These are phyloP conservation scores for Botryococcus braunii DNA, from an alignment of 163 green algal genomes.

Conservation along the genomic window DNA sequence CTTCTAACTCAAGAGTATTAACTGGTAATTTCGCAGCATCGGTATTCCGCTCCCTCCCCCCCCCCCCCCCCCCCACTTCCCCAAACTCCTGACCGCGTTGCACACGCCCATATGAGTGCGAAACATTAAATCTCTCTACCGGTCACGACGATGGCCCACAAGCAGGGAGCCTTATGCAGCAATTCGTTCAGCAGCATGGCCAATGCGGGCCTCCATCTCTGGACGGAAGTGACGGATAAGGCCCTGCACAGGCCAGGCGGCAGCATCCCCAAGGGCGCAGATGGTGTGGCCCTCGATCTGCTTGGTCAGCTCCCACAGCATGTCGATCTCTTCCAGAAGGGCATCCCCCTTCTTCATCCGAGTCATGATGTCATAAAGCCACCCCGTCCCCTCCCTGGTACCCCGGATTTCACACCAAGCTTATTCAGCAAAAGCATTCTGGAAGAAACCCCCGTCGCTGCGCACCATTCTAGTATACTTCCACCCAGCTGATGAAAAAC, in stretches of 20 bases:
- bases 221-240: conserved; percentile 89
- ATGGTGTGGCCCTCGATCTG: conserved; percentile 99
- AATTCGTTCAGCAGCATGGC: conserved; percentile 28
- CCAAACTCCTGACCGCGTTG: too few relatives aligned
- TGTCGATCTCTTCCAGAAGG: conserved; percentile 97
- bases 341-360: conserved; percentile 86
- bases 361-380: conserved; percentile 96
- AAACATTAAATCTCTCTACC: too few relatives aligned
- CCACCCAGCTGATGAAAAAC: too few relatives aligned
- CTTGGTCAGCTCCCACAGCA: conserved; percentile 99
- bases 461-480: too few relatives aligned
- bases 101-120: too few relatives aligned
- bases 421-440: too few relatives aligned
- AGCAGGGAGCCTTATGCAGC: conserved; percentile 22
- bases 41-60: too few relatives aligned
- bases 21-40: too few relatives aligned
- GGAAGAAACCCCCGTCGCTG: too few relatives aligned
- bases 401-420: not conserved
- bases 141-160: too few relatives aligned
- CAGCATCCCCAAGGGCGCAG: conserved; percentile 95
- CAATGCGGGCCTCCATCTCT: conserved; percentile 92
- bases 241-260: conserved; percentile 93
- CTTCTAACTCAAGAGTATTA: too few relatives aligned
- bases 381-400: conserved; percentile 84
- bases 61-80: too few relatives aligned